Evolutionary conservation across 257 asterid genomes (phyloP), one percentile per base, ranked within the genome.

Genomic region (Primulina huaijiensis): DNA sequence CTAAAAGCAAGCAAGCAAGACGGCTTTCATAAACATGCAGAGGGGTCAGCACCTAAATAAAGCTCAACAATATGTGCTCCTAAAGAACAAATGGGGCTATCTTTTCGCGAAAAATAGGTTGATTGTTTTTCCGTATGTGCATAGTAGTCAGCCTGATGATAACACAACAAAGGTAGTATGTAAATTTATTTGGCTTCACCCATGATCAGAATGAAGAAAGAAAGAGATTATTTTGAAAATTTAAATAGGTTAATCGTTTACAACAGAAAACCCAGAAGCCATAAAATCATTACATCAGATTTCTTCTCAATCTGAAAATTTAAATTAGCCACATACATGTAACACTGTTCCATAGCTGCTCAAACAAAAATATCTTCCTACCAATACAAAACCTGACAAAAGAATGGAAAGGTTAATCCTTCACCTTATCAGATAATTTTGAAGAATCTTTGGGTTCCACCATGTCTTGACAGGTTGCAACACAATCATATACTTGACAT

Each of bases 61-160:
- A 46, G 8, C 56, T 46, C 17, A 5, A 52, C 37, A 19, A 4
- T 35, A 61, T 31, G 5, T 30, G 23, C 16, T 20, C 27, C 57
- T 23, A 23, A 23, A 23, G 1, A 12, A 96, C 82, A 76, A 79
- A 93, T 56, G 96, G 96, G 59, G 96, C 96, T 72, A 93, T 84
- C 69, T 79, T 93, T 75, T 90, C 91, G 68, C 89, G 94, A 80
- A 93, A 93, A 81, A 79, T 74, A 30, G 99, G 86, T 61, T 65
- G 71, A 71, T 93, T 90, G 76, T 90, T 86, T 86, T 72, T 90
- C 96, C 23, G 99, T 97, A 82, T 90, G 97, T 58, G 91, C 89
- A 77, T 93, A 90, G 79, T 93, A 93, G 80, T 93, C 99, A 27
- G 75, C 91, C 99, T 93, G 90, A 81, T 2, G 60, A 66, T 37